phyloP scores from a whole-genome alignment of 2,329 filamentous ascomycete species.

The Helotiales sp. region DNA sequence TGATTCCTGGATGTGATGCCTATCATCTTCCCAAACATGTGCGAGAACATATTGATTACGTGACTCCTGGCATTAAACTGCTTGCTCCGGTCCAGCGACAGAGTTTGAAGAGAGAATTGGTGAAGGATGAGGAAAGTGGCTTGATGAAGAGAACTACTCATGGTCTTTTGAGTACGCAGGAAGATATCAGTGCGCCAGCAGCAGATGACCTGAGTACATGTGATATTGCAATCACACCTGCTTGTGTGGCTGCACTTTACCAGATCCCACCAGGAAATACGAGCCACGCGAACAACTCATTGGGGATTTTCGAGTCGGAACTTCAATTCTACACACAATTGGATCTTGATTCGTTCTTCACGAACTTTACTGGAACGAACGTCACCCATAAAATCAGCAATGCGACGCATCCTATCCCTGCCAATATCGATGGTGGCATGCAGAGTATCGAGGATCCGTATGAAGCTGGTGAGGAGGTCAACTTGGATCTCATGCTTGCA shows the following conservation, averaged over 20 bases:
- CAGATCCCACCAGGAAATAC: conserved; percentile 31
- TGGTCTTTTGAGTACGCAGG: background rate
- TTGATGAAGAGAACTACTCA: conserved; percentile 12
- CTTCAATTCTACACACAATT: conserved; percentile 38
- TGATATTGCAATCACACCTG: conserved; percentile 26
- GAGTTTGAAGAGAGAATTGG: too few relatives aligned
- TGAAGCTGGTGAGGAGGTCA: conserved; percentile 34
- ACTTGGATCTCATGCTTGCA: conserved; percentile 38
- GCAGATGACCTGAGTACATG: conserved; percentile 42
- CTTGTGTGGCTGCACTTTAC: conserved; percentile 36
- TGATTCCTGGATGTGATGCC: conserved; percentile 38
- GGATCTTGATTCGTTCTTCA: conserved; percentile 39
- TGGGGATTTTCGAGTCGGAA: conserved; percentile 41
- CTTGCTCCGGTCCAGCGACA: conserved; percentile 41
- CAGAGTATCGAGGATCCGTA: conserved; percentile 25
- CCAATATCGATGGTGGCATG: conserved; percentile 40
- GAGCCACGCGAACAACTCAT: conserved; percentile 31
- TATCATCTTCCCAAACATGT: conserved; percentile 47
- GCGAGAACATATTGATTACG: conserved; percentile 51
- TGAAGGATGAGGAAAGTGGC: conserved; percentile 9
- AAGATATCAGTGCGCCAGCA: background rate
- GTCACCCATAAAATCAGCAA: conserved; percentile 32
- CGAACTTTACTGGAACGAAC: conserved; percentile 18
- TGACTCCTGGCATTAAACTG: conserved; percentile 46
- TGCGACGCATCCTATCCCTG: conserved; percentile 34